Evolutionary conservation across 179 eudicot species (phyloP).

Genomic region (Sideroxylon spinosum): DNA sequence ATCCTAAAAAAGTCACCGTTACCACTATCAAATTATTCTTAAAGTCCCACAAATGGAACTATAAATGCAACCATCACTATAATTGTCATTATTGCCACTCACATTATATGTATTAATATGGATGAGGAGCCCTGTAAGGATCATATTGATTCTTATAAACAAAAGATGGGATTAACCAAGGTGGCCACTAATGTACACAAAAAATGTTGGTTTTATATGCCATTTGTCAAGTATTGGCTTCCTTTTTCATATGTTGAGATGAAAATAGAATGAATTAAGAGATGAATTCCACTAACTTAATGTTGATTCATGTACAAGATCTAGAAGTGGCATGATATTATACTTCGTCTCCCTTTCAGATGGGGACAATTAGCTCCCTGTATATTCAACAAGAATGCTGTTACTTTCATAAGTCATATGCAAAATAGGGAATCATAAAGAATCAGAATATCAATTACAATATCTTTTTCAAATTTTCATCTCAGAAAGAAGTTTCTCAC

Average conservation of each 20-base stretch:
- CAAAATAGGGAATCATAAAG: background rate
- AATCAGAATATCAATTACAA: background rate
- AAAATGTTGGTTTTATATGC: background rate
- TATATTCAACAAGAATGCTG: background rate
- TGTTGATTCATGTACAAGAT: background rate
- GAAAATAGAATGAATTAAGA: background rate
- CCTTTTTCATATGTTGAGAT: background rate
- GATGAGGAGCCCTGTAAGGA: no score
- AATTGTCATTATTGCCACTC: no score
- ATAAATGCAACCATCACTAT: no score
- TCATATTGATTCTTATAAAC: no score
- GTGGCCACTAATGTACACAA: no score
- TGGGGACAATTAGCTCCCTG: background rate
- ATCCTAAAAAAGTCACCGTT: no score
- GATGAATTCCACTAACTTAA: no score
- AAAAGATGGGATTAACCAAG: no score
- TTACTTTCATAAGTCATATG: constrained; percentile 7
- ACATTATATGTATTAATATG: no score
- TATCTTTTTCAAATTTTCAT: background rate
- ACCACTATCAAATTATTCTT: no score
- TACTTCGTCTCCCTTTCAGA: background rate
- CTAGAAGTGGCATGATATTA: background rate
- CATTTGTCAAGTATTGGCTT: background rate
- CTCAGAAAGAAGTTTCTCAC: background rate
- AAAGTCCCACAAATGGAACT: no score